A percentile compares a stretch with the other conserved stretches of the same genome.
Conservation (phyloP, 495 filamentous ascomycete genomes). For the Talaromyces ruber region DNA sequence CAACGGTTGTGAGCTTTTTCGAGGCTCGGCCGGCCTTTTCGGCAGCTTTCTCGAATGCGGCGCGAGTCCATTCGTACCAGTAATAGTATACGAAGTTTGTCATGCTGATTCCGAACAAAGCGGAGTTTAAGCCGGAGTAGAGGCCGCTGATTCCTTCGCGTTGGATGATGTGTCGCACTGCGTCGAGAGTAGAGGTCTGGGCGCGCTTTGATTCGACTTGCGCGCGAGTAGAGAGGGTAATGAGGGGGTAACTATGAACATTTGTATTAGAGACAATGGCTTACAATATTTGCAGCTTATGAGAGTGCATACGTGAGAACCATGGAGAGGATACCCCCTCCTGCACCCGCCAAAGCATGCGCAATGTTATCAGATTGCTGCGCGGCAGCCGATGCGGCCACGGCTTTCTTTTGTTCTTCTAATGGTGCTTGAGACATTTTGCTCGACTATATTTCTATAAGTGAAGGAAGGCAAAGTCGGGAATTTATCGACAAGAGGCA, state of each 20-base stretch:
- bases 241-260: conserved; percentile 71
- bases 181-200: conserved; percentile 69
- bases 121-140: conserved; percentile 81
- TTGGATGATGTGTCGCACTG: conserved; percentile 78
- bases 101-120: conserved; percentile 93
- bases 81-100: conserved; percentile 99
- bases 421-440: conserved; percentile 33
- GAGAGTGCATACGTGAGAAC: conserved; percentile 62
- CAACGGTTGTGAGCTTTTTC: conserved; percentile 77
- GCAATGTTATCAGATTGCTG: conserved; percentile 87
- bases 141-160: conserved; percentile 84
- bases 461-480: not conserved
- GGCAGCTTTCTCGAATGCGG: conserved; percentile 79
- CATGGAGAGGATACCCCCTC: conserved; percentile 93
- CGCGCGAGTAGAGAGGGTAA: conserved; percentile 94
- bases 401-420: conserved; percentile 25
- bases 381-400: conserved; percentile 35
- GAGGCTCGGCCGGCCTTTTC: conserved; percentile 63
- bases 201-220: conserved; percentile 96
- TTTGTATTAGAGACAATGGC: not conserved
- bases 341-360: conserved; percentile 78
- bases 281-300: not conserved
- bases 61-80: conserved; percentile 97
- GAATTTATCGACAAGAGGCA: not conserved
- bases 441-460: not conserved